These are phyloP conservation scores for Globisporangium cederbergense DNA, from an alignment of 352 stramenopile genomes.

Conservation along the genomic window DNA sequence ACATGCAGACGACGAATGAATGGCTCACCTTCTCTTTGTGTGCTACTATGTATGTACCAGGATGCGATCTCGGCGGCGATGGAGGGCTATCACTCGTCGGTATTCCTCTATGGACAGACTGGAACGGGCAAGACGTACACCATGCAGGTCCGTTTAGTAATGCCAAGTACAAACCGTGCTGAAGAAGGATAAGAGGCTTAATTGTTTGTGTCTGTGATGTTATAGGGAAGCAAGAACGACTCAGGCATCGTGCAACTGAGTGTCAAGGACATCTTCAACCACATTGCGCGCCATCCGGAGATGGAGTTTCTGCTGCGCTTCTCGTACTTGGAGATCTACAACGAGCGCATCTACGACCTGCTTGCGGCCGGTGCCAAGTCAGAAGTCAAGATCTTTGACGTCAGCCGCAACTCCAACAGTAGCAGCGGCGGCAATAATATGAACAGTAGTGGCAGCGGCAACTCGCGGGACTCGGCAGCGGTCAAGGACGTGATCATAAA, in stretches of 20 bases:
- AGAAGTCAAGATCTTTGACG: conserved; percentile 78
- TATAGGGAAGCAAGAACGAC: conserved; percentile 38
- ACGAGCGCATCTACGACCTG: conserved; percentile 97
- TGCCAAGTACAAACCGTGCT: background rate
- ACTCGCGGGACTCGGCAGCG: conserved; percentile 23
- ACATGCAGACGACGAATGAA: background rate
- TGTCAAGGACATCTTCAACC: conserved; percentile 86
- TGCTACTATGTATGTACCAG: conserved; percentile 11
- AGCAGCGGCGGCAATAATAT: background rate
- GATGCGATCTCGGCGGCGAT: conserved; percentile 68
- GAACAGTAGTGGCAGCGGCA: conserved; percentile 13
- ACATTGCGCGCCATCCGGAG: conserved; percentile 55
- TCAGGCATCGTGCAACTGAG: conserved; percentile 83
- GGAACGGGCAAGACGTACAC: conserved; percentile 85
- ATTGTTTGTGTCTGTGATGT: background rate
- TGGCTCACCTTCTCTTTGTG: background rate
- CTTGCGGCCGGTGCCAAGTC: conserved; percentile 63
- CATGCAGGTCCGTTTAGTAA: conserved; percentile 44
- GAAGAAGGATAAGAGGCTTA: background rate
- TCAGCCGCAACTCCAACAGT: conserved; percentile 38
- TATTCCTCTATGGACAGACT: conserved; percentile 93
- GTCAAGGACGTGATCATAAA: conserved; percentile 86
- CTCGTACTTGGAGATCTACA: conserved; percentile 98
- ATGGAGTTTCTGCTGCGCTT: conserved; percentile 78
- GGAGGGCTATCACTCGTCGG: conserved; percentile 80